Evolutionary conservation across 305 asterid genomes (phyloP).

Genomic region (Rubia occidens): DNA sequence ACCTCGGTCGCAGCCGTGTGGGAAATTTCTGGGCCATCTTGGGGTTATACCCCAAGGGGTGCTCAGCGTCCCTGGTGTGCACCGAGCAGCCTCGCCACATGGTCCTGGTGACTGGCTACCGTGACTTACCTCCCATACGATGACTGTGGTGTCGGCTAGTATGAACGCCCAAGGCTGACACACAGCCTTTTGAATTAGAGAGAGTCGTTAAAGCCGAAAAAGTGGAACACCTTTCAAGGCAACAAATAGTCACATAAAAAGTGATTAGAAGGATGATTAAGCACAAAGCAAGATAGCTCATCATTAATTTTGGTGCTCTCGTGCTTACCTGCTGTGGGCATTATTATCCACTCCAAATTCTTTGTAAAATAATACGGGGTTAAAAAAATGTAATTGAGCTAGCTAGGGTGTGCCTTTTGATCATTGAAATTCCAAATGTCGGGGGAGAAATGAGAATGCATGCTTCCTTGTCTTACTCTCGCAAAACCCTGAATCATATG

Average conservation of each 20-base stretch:
- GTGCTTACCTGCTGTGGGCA: conserved; percentile 21
- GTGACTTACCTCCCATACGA: too few relatives aligned
- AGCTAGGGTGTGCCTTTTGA: conserved; percentile 10
- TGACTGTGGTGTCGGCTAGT: too few relatives aligned
- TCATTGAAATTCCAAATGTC: conserved; percentile 28
- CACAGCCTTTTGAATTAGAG: too few relatives aligned
- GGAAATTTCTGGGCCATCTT: too few relatives aligned
- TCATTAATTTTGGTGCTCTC: conserved; percentile 29
- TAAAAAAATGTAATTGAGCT: neutral
- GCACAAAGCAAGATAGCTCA: conserved; percentile 24
- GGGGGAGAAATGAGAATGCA: conserved; percentile 10
- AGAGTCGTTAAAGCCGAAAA: neutral
- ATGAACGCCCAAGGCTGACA: too few relatives aligned
- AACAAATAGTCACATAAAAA: conserved; percentile 9
- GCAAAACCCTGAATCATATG: conserved; percentile 3
- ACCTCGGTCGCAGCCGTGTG: too few relatives aligned
- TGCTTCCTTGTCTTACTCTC: neutral
- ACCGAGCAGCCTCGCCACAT: too few relatives aligned
- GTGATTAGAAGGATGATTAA: conserved; percentile 7
- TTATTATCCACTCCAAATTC: conserved; percentile 8
- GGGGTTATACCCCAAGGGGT: too few relatives aligned
- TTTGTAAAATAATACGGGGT: neutral
- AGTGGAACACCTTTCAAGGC: conserved; percentile 12
- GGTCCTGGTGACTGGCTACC: too few relatives aligned
- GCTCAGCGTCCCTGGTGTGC: too few relatives aligned